Evolutionary conservation across 169 alveolate genomes (phyloP).

Genomic region (Plasmodium gallinaceum): DNA sequence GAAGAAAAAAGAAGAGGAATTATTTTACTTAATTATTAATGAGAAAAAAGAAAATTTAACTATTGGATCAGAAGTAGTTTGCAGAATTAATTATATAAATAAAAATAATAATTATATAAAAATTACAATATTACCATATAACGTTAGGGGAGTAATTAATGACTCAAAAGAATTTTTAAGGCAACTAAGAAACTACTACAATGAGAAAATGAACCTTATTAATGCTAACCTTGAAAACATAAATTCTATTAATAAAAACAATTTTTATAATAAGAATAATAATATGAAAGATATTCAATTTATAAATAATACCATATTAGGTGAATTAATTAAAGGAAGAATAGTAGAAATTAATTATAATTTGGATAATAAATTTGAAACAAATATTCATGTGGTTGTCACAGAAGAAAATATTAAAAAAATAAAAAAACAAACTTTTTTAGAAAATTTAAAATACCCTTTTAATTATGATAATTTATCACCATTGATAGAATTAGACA

Average conservation of each 20-base stretch:
- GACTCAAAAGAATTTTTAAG: constrained; percentile 79
- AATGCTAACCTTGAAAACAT: constrained; percentile 46
- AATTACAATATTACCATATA: constrained; percentile 81
- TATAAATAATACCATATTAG: constrained; percentile 40
- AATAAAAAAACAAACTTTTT: constrained; percentile 28
- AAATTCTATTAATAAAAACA: not conserved
- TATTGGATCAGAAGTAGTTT: constrained; percentile 83
- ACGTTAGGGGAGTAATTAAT: constrained; percentile 79
- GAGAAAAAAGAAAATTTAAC: constrained; percentile 78
- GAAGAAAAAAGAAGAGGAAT: constrained; percentile 78
- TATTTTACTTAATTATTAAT: constrained; percentile 80
- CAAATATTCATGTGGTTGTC: constrained; percentile 55
- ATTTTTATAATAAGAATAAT: constrained; percentile 11
- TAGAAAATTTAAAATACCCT: constrained; percentile 14
- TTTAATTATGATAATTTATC: constrained; percentile 30
- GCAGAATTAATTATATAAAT: constrained; percentile 77
- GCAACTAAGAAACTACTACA: constrained; percentile 76
- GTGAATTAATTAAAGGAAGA: constrained; percentile 57
- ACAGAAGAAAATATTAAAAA: constrained; percentile 61
- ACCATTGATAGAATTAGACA: constrained; percentile 49
- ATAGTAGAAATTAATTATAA: constrained; percentile 38
- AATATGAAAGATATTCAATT: constrained; percentile 31
- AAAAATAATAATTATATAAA: constrained; percentile 37
- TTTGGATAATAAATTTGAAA: constrained; percentile 31
- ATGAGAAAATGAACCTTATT: constrained; percentile 65